Evolutionary conservation across 257 asterid species (phyloP).

Genomic region (Forsythia viridissima): DNA sequence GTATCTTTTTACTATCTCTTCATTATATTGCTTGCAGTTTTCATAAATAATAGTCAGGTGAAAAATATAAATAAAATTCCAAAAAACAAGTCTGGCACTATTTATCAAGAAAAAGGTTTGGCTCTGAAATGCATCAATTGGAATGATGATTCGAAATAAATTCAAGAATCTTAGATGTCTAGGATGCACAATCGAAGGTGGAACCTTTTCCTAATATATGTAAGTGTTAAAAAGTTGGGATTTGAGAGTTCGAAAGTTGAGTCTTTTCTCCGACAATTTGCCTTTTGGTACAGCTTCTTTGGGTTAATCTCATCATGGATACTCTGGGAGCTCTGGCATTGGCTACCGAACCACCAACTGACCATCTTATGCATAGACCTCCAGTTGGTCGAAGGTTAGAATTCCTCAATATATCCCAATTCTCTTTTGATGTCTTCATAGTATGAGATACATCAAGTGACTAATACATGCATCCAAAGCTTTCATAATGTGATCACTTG

Average conservation of each 20-base stretch:
- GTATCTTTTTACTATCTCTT: slow-evolving; percentile 30
- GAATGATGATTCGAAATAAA: neutral
- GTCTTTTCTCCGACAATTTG: neutral
- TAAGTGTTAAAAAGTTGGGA: neutral
- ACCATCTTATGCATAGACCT: slow-evolving; percentile 79
- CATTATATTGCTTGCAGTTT: neutral
- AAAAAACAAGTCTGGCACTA: neutral
- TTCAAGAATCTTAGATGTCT: neutral
- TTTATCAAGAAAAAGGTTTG: neutral
- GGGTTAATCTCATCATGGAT: slow-evolving; percentile 99
- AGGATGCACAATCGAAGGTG: neutral
- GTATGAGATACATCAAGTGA: neutral
- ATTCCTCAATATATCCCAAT: neutral
- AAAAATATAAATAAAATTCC: neutral
- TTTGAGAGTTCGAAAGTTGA: neutral
- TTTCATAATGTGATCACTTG: neutral
- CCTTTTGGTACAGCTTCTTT: slow-evolving; percentile 64
- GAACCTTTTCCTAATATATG: neutral
- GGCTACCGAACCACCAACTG: slow-evolving; percentile 99
- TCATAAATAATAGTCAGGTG: neutral
- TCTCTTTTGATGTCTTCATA: neutral
- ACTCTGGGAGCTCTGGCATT: slow-evolving; percentile 96
- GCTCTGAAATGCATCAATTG: neutral
- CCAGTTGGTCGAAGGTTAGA: slow-evolving; percentile 97
- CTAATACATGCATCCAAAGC: neutral